Percentiles rank a stretch among this genome's conserved stretches.
Conservation (phyloP, 2,329 filamentous ascomycete genomes). For the Fusarium foetens region DNA sequence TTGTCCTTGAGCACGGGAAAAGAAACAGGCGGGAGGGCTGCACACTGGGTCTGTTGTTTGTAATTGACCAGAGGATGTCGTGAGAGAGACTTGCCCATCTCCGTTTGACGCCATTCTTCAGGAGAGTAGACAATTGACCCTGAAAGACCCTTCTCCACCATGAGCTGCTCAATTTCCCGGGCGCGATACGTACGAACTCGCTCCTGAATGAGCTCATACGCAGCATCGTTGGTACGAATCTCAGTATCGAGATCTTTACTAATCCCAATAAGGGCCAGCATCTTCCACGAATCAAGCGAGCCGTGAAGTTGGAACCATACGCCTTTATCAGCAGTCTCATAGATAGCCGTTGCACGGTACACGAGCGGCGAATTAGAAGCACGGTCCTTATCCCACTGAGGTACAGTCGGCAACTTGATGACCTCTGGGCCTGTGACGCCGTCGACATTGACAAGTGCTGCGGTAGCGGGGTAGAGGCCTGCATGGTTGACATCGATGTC, state of each 20-base stretch:
- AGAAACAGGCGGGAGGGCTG: neutral
- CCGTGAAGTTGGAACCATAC: neutral
- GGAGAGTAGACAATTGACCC: neutral
- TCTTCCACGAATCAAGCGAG: neutral
- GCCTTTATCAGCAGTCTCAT: neutral
- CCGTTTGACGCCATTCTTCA: neutral
- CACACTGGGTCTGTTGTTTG: neutral
- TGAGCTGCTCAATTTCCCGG: neutral
- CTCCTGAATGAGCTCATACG: neutral
- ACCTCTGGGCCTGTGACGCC: neutral
- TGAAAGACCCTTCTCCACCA: neutral
- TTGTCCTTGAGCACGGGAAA: neutral
- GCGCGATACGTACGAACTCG: neutral
- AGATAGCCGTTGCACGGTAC: neutral
- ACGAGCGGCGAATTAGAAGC: neutral
- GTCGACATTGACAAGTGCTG: neutral
- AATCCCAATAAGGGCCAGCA: neutral
- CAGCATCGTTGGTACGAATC: neutral
- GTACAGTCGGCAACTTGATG: neutral
- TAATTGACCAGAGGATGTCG: neutral
- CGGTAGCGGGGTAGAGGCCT: neutral
- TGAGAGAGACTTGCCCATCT: neutral
- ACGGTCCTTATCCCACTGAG: neutral
- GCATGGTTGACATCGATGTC: neutral
- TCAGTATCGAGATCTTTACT: neutral